Base-by-base conservation (phyloP, 1,284 basidiomycete species). In the Ganoderma lingzhi region DNA sequence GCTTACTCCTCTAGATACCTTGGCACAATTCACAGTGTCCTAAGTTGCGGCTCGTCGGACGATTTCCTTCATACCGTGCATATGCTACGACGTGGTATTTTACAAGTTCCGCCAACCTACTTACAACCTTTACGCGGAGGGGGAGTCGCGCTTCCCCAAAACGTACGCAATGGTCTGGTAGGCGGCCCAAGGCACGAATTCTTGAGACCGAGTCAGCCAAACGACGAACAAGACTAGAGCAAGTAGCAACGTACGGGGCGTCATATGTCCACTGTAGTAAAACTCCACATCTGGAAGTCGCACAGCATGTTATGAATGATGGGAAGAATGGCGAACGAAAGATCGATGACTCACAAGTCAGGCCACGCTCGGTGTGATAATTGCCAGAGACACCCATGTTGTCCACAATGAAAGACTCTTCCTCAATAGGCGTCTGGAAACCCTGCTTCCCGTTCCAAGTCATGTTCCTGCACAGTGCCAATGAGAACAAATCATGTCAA, bases 171-270 rank as follows among this genome's bases (percentile, higher is more conserved):
- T 80, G 0, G 85, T 84, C 65, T 82, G 82, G 77, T 84, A 88
- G 3, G 87, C 82, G 4, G 87, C 86, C 87, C 86, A 88, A 15
- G 87, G 87, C 17, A 88, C 87, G 73, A 88, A 88, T 81, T 88
- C 86, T 88, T 67, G 14, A 51, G 48, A 60, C 42, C 30, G 23
- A 56, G 53, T 56, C 32, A 56, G 53, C 30, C 53, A 32, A 35
- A 56, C 30, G 53, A 56, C 0, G 5, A 56, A 19, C 15, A 35
- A 32, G 0, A 32, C 2, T 6, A 10, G 8, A 56, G 14, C 53
- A 15, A 15, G 30, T 8, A 17, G 30, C 53, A 35, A 76, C 84
- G 74, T 78, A 87, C 86, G 87, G 65, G 87, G 87, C 5, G 86
- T 88, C 87, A 88, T 88, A 78, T 88, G 87, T 63, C 87, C 86